A percentile compares a stretch with the other conserved stretches of the same genome.
These are phyloP conservation scores for Emmonsiellopsis sp. DNA, from an alignment of 2,329 filamentous ascomycete genomes.

Conservation along the genomic window DNA sequence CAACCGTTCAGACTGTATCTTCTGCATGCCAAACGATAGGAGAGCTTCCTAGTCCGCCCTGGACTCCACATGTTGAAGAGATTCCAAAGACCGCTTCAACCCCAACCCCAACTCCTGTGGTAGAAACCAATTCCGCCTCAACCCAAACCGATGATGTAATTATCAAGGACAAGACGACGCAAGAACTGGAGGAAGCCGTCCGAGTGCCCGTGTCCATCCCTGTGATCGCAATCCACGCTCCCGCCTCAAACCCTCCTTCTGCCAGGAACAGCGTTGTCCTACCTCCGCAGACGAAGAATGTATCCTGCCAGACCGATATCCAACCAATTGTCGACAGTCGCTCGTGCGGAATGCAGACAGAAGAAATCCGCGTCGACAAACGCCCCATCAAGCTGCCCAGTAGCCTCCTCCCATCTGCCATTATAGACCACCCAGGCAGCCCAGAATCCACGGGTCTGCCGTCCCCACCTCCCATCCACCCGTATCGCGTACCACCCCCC, in stretches of 20 bases:
- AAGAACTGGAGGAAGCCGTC: conserved; percentile 8
- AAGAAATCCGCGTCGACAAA: conserved; percentile 77
- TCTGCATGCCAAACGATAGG: conserved; percentile 34
- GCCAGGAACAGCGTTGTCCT: conserved; percentile 66
- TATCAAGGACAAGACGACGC: conserved; percentile 11
- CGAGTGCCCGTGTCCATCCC: conserved; percentile 51
- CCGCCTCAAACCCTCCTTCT: conserved; percentile 70
- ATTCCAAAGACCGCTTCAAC: not conserved
- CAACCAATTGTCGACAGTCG: conserved; percentile 37
- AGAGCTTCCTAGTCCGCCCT: conserved; percentile 26
- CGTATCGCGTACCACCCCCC: conserved; percentile 26
- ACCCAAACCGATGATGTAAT: conserved; percentile 26
- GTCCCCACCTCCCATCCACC: conserved; percentile 21
- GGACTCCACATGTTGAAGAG: conserved; percentile 23
- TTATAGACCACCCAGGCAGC: conserved; percentile 45
- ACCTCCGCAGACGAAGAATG: conserved; percentile 70
- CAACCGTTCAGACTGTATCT: conserved; percentile 29
- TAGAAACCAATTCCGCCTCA: conserved; percentile 9
- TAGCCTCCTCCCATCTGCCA: conserved; percentile 69
- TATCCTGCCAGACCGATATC: conserved; percentile 66
- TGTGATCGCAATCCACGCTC: conserved; percentile 84
- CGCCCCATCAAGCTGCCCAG: conserved; percentile 64
- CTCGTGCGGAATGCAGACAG: conserved; percentile 67
- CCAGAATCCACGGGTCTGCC: conserved; percentile 11
- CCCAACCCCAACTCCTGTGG: not conserved